These are phyloP conservation scores for Trichoderma guizhouense DNA, from an alignment of 2,329 filamentous ascomycete species.

Conservation along the genomic window DNA sequence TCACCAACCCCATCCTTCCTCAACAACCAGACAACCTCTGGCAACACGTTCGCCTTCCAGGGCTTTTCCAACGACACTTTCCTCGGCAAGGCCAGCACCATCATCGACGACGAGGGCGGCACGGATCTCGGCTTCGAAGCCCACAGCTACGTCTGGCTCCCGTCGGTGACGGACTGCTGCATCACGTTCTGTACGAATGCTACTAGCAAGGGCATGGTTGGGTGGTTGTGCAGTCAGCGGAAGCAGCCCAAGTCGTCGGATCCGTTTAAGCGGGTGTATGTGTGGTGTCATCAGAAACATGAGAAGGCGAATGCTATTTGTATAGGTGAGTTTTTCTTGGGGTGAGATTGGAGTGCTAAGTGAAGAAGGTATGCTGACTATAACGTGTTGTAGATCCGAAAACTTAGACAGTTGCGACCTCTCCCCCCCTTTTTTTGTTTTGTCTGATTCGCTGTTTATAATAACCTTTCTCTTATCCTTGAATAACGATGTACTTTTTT, in stretches of 20 bases:
- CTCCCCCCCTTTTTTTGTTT: neutral
- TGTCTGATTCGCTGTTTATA: neutral
- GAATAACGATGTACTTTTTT: neutral
- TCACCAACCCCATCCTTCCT: constrained; percentile 20
- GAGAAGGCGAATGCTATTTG: constrained; percentile 3
- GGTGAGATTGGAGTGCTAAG: neutral
- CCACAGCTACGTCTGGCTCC: constrained; percentile 25
- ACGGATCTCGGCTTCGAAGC: constrained; percentile 23
- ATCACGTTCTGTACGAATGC: constrained; percentile 26
- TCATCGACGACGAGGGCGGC: constrained; percentile 26
- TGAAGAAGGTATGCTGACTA: neutral
- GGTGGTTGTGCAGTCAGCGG: constrained; percentile 28
- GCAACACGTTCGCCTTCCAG: constrained; percentile 30
- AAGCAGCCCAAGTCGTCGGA: constrained; percentile 19
- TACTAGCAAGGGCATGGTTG: constrained; percentile 21
- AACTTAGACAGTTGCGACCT: neutral
- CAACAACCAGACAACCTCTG: constrained; percentile 25
- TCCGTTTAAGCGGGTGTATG: constrained; percentile 25
- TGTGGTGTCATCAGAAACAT: constrained; percentile 27
- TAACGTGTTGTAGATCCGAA: neutral
- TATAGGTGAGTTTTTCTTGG: neutral
- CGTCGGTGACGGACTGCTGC: constrained; percentile 25
- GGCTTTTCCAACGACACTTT: constrained; percentile 28
- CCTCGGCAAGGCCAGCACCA: constrained; percentile 23
- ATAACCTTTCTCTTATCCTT: neutral